Base-by-base conservation (phyloP, 495 filamentous ascomycete genomes). In the Penicillium cosmopolitanum region DNA sequence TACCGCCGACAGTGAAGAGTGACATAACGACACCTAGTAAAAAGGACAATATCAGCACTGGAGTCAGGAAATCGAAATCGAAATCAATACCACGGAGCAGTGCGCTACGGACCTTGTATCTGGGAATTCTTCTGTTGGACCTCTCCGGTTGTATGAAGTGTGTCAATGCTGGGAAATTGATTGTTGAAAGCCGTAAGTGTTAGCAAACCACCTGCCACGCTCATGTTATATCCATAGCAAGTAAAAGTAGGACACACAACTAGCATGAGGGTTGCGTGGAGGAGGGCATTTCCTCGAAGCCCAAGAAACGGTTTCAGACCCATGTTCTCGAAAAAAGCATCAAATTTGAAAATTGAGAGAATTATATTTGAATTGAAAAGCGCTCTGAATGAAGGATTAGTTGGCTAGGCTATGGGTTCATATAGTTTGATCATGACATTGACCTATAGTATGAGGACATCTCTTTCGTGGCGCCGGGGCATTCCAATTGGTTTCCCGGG, bases 101-200 rank as follows among this genome's bases (percentile, higher is more conserved):
- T 31, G n/a, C 4, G 0, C 10, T 38, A 9, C 36, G 12, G n/a
- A 65, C 71, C 67, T 64, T 76, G 68, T 28, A 73, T 57, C 1
- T 61, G 69, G 25, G 69, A 67, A 15, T 59, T 73, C 10, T 56
- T 7, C 60, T 44, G 4, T 59, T 66, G 10, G 61, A 66, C n/a
- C 53, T 60, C 34, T 61, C 52, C 58, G n/a, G 23, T 56, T 10
- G 58, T 71, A 53, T 71, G 65, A 1, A 74, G 55, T 0, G 79
- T 81, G 53, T 81, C 72, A 60, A 81, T 76, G 34, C 66, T 31
- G 2, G 77, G 77, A 48, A 80, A 81, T 33, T 72, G 73, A 25
- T 58, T 60, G n/a, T 67, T 67, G 64, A 73, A 80, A 9, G 61
- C 53, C 11, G 48, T 55, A 18, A 63, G 50, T 2, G 60, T 63